A percentile compares a stretch with the other conserved stretches of the same genome.
These are phyloP conservation scores for Alisma plantagoaquatica DNA, from an alignment of 106 monocot genomes.

Conservation along the genomic window DNA sequence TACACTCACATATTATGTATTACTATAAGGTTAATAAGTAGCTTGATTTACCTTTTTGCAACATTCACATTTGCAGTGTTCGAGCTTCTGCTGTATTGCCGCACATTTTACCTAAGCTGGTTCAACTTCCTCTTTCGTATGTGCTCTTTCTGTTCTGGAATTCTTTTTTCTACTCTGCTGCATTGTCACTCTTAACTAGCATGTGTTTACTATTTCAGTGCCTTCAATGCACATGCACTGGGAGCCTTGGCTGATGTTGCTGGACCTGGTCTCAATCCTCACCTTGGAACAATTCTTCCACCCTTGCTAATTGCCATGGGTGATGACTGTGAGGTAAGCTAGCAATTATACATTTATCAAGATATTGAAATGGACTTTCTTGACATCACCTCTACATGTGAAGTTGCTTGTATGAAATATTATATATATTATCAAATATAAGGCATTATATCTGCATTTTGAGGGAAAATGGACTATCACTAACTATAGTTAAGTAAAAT, in stretches of 20 bases:
- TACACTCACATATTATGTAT: neutral
- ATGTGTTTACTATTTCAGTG: slow-evolving; percentile 31
- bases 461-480: too few species aligned
- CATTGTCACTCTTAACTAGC: neutral
- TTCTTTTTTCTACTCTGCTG: neutral
- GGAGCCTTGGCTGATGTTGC: slow-evolving; percentile 99
- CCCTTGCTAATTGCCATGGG: slow-evolving; percentile 76
- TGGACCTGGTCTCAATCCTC: slow-evolving; percentile 84
- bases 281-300: slow-evolving; percentile 86
- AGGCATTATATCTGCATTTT: too few species aligned
- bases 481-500: too few species aligned
- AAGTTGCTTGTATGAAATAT: too few species aligned
- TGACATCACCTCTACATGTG: too few species aligned
- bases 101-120: slow-evolving; percentile 96
- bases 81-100: slow-evolving; percentile 90
- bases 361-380: too few species aligned
- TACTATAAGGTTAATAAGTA: neutral
- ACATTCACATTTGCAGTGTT: slow-evolving; percentile 37
- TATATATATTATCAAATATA: too few species aligned
- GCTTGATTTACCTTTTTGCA: neutral
- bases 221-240: slow-evolving; percentile 94
- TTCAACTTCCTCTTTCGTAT: slow-evolving; percentile 81
- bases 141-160: slow-evolving; percentile 2
- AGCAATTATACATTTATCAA: neutral
- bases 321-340: slow-evolving; percentile 55